Conservation (phyloP, 352 stramenopile species). For the Phytophthora melonis region DNA sequence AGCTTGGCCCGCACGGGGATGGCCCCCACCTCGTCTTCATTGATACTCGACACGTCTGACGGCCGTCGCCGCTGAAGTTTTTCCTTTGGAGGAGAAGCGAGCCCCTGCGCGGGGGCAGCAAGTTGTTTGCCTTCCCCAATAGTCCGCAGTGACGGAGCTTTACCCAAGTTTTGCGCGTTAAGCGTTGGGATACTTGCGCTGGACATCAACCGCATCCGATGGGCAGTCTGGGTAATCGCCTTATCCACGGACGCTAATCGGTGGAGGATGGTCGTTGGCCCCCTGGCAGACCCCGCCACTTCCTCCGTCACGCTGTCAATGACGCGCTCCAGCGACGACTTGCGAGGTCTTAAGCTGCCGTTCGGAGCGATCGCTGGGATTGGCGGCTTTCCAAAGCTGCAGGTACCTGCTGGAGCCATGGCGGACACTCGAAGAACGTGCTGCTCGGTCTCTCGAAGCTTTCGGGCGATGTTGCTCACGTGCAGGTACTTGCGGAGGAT, state of each 20-base stretch:
- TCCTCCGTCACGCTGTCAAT: slow-evolving; percentile 21
- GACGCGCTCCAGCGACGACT: slow-evolving; percentile 25
- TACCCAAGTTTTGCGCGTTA: slow-evolving; percentile 26
- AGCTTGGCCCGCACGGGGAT: slow-evolving; percentile 40
- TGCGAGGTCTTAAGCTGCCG: slow-evolving; percentile 12
- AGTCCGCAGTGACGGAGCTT: slow-evolving; percentile 48
- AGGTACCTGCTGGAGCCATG: slow-evolving; percentile 11
- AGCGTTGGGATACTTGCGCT: slow-evolving; percentile 35
- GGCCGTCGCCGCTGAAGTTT: slow-evolving; percentile 22
- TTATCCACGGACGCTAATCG: slow-evolving; percentile 69
- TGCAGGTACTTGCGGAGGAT: slow-evolving; percentile 79
- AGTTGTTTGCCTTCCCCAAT: slow-evolving; percentile 46
- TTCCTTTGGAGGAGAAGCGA: background rate
- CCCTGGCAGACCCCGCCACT: background rate
- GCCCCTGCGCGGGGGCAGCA: background rate
- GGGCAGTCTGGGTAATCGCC: slow-evolving; percentile 69
- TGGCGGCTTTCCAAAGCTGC: slow-evolving; percentile 16
- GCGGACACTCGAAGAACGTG: slow-evolving; percentile 49
- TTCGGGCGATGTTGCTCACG: slow-evolving; percentile 66
- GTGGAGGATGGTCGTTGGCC: slow-evolving; percentile 38
- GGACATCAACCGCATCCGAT: slow-evolving; percentile 63
- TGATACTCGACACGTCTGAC: slow-evolving; percentile 20
- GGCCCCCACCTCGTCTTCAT: slow-evolving; percentile 28
- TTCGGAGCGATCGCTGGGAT: background rate
- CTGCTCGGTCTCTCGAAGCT: slow-evolving; percentile 72